Base-by-base conservation (phyloP, 768 basidiomycete genomes). In the Hydnomerulius pinastri region DNA sequence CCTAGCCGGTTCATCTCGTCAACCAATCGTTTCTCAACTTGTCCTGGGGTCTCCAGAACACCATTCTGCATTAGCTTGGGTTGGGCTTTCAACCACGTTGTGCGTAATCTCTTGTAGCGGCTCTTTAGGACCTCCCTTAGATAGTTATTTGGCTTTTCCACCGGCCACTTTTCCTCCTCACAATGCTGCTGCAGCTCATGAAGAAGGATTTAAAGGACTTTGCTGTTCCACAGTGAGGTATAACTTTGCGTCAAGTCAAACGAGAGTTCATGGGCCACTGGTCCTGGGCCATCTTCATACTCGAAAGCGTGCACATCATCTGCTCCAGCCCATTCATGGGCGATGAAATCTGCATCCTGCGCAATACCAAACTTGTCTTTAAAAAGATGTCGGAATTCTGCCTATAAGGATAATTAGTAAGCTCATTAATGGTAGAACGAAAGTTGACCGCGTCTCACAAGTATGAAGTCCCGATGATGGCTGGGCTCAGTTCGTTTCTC, bases 221-320 rank as follows among this genome's bases (percentile, higher is more conserved):
- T 11, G 24, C 15, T 23, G 12, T 46, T 46, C 44, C 44, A 46
- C 3, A 4, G 42, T 28, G 42, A 50, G 21, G 42, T 21, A 11
- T 20, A 17, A n/a, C 44, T 43, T 1, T 30, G n/a, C 11, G 5
- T 4, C 4, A 46, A 23, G 20, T 54, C 28, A 33, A 54, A 54
- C 4, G 12, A 4, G 0, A 45, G 6, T 7, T 33, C 1, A 9
- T 54, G 9, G 1, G 1, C 6, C 20, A 46, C 4, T 3, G 53
- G 53, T 12, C 43, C 48, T 17, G 30, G 43, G 3, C 53, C 43
- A 7, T 45, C 48, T n/a, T 50, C 32, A 9, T 50, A 40, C 24
- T 46, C 4, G n/a, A 50, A 46, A 4, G 30, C 12, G 10, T 46
- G 24, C 2, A 50, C 39, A 29, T 54, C 53, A 5, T 44, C 43